Base-by-base conservation (phyloP, 1,139 yeast genomes). In the Sugiyamaella novakii region DNA sequence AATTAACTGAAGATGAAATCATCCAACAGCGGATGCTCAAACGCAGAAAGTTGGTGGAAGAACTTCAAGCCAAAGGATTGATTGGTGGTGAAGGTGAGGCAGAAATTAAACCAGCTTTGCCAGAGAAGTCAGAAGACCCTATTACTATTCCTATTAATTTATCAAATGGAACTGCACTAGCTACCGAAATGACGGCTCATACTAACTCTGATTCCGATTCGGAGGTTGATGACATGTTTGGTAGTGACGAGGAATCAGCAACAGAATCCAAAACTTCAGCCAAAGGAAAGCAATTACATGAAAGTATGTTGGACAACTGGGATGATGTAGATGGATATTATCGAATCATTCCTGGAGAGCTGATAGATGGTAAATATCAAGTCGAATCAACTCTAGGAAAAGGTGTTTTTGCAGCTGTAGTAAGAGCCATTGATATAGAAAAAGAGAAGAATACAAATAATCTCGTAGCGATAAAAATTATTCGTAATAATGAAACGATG, bases 371-470 rank as follows among this genome's bases (percentile, higher is more conserved):
- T 29, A 76, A 80, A 53, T 70, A 87, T 34, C 70, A 86, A 57
- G 96, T 96, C 10, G 92, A 86, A 59, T 94, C 96, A 1, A 87
- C 95, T 0, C 85, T 88, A 67, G 96, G 97, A 5, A 88, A 87
- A 65, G 97, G 91, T 14, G 82, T 87, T 59, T 66, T 65, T 59
- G 66, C 71, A 17, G 57, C 65, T 5, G 72, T 68, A 5, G 67
- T 68, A 41, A 58, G 65, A 21, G 70, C 69, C 17, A 43, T 49
- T 5, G 57, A 60, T 30, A 15, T 28, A n/a, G 24, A 29, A 29
- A 15, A 15, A 17, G 18, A 6, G 19, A 11, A 17, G 28, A 25
- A 39, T 6, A 25, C 48, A 6, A 53, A 46, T 33, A 76, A 79
- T 54, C 74, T 75, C 37, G 95, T 87, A 35, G 97, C 97, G 1